Evolutionary conservation across 306 rosid species (phyloP), one percentile per base, ranked within the genome.

Genomic region (barrel medic (Medicago truncatula)): DNA sequence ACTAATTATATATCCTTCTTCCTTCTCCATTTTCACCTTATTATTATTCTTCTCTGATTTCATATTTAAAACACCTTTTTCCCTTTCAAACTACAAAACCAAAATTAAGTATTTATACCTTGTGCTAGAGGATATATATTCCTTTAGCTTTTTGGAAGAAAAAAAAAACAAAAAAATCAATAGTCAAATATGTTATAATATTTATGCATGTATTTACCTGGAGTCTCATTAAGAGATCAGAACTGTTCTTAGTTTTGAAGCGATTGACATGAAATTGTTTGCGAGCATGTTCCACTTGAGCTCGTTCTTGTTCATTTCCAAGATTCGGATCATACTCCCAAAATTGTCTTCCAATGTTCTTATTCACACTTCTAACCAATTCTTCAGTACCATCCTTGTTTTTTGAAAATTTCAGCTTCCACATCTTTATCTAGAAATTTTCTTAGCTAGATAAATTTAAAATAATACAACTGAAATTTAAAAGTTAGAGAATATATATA

Each of bases 141-240:
- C 34, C 4, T 28, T 28, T 28, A 28, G 4, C 34, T 28, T 28
- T 28, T 21, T 21, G n/a, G n/a, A n/a, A n/a, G 1, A 21, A 21
- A 21, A 21, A 21, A 21, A 28, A 5, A 34, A 34, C 5, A 34
- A 34, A 2, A 34, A 34, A 34, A 34, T 4, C 7, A 34, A 34
- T 34, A 34, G 38, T 34, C 38, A 34, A 34, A 34, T 28, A 28
- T 28, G 31, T 28, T 28, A 28, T 28, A 28, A 28, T 28, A 28
- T 28, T 28, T 28, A 28, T 28, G 31, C 31, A 28, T 28, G 31
- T 28, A 34, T 14, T 13, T 1, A 92, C 97, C 96, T 90, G 96
- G 62, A 90, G 44, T 80, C 96, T 90, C 89, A 87, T 80, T 2
- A 90, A 20, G 53, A 90, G 89, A 76, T 92, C 97, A 18, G 92